Evolutionary conservation across 805 yeast genomes (phyloP), one percentile per base, ranked within the genome.

Genomic region (Candida nanaspora): DNA sequence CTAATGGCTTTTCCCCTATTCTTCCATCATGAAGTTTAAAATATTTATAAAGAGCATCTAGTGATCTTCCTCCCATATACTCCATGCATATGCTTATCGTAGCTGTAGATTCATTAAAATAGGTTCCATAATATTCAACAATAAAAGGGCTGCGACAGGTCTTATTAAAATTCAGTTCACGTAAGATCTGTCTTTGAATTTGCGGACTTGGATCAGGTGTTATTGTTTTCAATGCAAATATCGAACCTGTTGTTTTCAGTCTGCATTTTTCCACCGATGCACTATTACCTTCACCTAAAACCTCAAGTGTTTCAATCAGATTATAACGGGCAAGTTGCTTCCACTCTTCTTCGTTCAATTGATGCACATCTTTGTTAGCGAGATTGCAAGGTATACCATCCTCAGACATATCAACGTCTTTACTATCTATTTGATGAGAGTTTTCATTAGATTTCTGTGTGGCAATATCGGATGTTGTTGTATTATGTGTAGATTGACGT

Each of bases 81-180:
- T 93, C 98, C 98, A 93, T 93, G 37, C 96, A 87, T 23, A 93
- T 93, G 50, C 86, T 88, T 32, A 93, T 88, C 54, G 88, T 78
- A 23, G 88, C 84, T 45, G 74, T 78, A 42, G 74, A 74, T 52
- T 82, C 86, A 51, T 84, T 80, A 48, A 86, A 69, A 55, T 86
- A 93, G 47, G 96, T 88, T 7, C 98, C 98, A 59, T 86, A 91
- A 60, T 93, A 93, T 58, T 80, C 76, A 21, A 91, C 98, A 46
- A 93, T 93, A 56, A 78, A 82, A 3, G 87, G 86, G 31, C 91
- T 82, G 51, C 77, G 70, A 57, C 95, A 91, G 31, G 81, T 72
- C 48, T 86, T 74, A 60, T 91, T 91, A 62, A 86, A 89, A 57
- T 87, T 94, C 42, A 93, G 66, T 57, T 91, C 98, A 39, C 98